Evolutionary conservation across 495 filamentous ascomycete genomes (phyloP).

Genomic region (Xylaria curta): DNA sequence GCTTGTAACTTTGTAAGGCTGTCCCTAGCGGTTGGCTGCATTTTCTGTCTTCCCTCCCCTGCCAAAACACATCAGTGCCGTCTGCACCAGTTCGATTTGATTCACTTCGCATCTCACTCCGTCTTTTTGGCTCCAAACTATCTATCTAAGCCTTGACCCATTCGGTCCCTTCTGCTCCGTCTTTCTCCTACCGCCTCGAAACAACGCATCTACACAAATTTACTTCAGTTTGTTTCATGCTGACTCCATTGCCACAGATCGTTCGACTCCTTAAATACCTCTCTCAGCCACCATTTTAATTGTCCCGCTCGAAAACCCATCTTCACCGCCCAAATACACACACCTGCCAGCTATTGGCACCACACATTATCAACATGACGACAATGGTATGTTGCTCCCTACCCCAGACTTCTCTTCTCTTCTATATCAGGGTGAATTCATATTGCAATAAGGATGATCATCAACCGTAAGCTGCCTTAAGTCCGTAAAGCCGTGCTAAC

Average conservation of each 20-base stretch:
- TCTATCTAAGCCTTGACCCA: not conserved
- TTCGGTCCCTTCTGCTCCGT: not conserved
- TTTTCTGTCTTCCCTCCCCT: not conserved
- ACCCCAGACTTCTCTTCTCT: slow-evolving; percentile 8
- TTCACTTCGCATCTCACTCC: not conserved
- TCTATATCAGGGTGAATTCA: not conserved
- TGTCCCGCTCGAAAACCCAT: not conserved
- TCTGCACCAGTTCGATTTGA: not conserved
- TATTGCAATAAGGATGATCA: not conserved
- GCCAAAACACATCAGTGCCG: not conserved
- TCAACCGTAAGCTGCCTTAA: not conserved
- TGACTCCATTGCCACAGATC: slow-evolving; percentile 13
- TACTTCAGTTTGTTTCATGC: slow-evolving; percentile 14
- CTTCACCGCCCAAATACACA: not conserved
- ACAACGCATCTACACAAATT: not conserved
- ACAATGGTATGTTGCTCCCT: slow-evolving; percentile 54
- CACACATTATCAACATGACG: slow-evolving; percentile 48
- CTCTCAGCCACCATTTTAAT: not conserved
- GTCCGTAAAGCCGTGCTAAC: slow-evolving; percentile 1
- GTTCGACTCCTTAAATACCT: slow-evolving; percentile 5
- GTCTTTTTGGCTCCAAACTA: not conserved
- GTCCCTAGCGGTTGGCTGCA: not conserved
- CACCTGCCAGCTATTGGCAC: slow-evolving; percentile 21
- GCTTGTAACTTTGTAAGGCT: slow-evolving; percentile 11
- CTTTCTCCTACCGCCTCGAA: not conserved